A percentile compares a stretch with the other conserved stretches of the same genome.
Conservation (phyloP, 2,329 filamentous ascomycete species). For the Talaromyces sp. region DNA sequence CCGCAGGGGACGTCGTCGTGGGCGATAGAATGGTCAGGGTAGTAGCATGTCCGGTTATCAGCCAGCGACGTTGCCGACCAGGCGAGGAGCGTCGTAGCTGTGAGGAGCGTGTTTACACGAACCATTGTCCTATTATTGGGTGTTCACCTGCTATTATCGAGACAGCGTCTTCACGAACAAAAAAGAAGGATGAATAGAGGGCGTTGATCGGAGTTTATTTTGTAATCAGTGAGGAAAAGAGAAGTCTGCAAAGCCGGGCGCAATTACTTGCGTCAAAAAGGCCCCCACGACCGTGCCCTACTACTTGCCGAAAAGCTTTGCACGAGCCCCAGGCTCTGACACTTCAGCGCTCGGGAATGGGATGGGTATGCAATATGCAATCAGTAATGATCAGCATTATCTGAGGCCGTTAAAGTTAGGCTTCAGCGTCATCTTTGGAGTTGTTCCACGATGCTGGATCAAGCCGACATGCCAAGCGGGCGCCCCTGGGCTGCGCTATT, state of each 20-base stretch:
- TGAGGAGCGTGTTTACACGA: not conserved
- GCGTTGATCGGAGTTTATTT: not conserved
- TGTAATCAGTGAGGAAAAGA: not conserved
- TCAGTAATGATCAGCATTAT: not conserved
- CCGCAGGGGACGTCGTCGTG: constrained; percentile 21
- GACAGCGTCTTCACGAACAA: not conserved
- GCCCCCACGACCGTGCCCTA: not conserved
- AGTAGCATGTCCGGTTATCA: constrained; percentile 22
- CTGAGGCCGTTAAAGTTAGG: not conserved
- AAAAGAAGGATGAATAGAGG: not conserved
- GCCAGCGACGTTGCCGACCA: not conserved
- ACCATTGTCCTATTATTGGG: not conserved
- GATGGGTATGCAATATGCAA: not conserved
- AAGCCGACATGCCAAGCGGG: not conserved
- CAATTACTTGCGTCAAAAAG: not conserved
- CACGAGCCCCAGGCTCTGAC: not conserved
- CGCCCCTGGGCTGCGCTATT: not conserved
- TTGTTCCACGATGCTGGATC: not conserved
- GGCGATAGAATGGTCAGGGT: constrained; percentile 19
- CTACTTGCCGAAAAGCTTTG: not conserved
- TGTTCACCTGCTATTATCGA: not conserved
- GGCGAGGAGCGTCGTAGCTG: not conserved
- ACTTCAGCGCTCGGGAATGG: not conserved
- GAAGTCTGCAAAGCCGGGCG: not conserved
- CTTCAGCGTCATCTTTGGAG: not conserved